A percentile compares a stretch with the other conserved stretches of the same genome.
Conservation (phyloP, 805 yeast genomes). For the Suhomyces pyralidae region DNA sequence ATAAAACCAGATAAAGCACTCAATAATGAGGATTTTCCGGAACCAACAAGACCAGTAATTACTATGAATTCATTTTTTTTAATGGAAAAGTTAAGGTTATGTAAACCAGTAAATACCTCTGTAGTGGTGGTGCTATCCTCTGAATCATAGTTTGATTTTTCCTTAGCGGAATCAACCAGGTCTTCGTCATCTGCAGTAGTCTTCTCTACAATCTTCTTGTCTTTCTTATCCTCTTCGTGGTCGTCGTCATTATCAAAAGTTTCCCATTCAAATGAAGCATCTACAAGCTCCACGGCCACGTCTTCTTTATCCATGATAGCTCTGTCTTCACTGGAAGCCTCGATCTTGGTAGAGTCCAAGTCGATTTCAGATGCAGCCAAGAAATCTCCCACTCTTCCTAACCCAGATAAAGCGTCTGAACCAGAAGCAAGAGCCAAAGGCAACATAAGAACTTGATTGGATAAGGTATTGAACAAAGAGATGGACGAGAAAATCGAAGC, state of each 20-base stretch:
- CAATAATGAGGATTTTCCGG: constrained; percentile 75
- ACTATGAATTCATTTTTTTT: constrained; percentile 68
- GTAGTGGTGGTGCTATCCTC: constrained; percentile 1
- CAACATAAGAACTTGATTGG: constrained; percentile 61
- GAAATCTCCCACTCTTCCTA: constrained; percentile 54
- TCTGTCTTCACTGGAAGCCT: constrained; percentile 21
- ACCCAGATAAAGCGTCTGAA: constrained; percentile 63
- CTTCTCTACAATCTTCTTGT: not conserved
- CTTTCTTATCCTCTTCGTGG: constrained; percentile 13
- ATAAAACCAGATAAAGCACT: constrained; percentile 71
- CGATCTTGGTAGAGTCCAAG: constrained; percentile 26
- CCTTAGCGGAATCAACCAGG: constrained; percentile 12
- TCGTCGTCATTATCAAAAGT: constrained; percentile 17
- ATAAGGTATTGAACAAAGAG: constrained; percentile 60
- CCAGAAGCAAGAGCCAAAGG: constrained; percentile 70
- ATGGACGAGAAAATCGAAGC: constrained; percentile 69
- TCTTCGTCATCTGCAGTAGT: not conserved
- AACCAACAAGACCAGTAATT: constrained; percentile 76
- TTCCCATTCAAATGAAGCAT: constrained; percentile 72
- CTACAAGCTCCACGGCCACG: constrained; percentile 46
- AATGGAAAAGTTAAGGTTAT: constrained; percentile 50
- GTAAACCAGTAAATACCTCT: constrained; percentile 40
- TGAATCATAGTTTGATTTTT: constrained; percentile 4
- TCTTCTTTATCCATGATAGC: constrained; percentile 22
- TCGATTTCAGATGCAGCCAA: constrained; percentile 46